Percentiles rank a stretch among this genome's conserved stretches.
Evolutionary conservation across 1,284 basidiomycete species (phyloP).

Genomic region (Naganishia liquefaciens): DNA sequence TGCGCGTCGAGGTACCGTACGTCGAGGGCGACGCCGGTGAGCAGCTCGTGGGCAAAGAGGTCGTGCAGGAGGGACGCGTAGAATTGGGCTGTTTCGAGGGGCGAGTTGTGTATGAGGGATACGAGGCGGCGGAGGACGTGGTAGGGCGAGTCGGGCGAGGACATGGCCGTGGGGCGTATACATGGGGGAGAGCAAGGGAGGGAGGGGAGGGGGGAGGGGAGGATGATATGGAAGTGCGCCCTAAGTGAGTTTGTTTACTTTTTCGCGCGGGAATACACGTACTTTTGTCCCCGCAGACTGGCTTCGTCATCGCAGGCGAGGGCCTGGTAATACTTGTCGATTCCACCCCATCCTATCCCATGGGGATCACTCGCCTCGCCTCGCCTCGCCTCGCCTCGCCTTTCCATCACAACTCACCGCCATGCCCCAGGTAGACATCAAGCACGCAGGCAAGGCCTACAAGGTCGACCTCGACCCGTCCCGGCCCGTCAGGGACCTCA

Average conservation of each 20-base stretch:
- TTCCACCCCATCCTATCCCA: neutral
- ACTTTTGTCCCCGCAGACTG: too few relatives aligned
- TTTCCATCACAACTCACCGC: neutral
- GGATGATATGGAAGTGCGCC: neutral
- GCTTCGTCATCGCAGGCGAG: neutral
- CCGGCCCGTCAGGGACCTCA: constrained; percentile 69
- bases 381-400: neutral
- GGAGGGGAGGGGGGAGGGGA: neutral
- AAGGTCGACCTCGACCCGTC: constrained; percentile 54
- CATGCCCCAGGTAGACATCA: constrained; percentile 66
- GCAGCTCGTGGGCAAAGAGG: constrained; percentile 24
- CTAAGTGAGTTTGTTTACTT: too few relatives aligned
- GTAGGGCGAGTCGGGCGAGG: constrained; percentile 26
- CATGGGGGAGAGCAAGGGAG: neutral
- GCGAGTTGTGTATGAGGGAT: constrained; percentile 32
- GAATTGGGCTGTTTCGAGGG: constrained; percentile 30
- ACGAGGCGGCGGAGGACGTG: constrained; percentile 34
- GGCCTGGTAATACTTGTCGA: neutral
- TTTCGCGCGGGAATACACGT: too few relatives aligned
- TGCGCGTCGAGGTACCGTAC: constrained; percentile 11
- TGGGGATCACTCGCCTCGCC: neutral
- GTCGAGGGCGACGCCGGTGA: constrained; percentile 25
- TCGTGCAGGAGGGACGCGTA: constrained; percentile 30
- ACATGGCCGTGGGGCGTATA: neutral
- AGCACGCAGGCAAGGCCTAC: constrained; percentile 82